phyloP scores from a whole-genome alignment of 176 grass and related monocot genomes.

The Chloris gayana region DNA sequence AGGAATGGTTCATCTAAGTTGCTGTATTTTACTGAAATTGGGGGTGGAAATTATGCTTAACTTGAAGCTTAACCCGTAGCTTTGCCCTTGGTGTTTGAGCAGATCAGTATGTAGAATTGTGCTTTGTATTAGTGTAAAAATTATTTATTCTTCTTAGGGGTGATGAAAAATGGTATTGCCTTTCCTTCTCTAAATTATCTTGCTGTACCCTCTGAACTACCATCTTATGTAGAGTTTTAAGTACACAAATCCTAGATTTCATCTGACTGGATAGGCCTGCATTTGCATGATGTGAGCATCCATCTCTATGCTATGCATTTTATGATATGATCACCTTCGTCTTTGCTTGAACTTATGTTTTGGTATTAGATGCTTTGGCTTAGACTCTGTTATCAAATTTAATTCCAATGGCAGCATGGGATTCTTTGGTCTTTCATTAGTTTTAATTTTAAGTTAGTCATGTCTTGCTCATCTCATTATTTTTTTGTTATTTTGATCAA shows the following conservation, averaged over 20 bases:
- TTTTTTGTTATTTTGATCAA: neutral
- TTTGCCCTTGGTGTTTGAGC: neutral
- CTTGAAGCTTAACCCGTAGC: neutral
- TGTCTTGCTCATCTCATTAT: neutral
- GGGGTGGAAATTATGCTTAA: neutral
- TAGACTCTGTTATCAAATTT: neutral
- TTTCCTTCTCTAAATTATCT: neutral
- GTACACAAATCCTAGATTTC: neutral
- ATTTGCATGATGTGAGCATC: neutral
- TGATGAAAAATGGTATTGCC: neutral
- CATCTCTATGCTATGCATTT: constrained; percentile 6
- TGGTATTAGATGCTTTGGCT: neutral
- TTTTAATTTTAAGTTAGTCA: constrained; percentile 14
- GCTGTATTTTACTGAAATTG: neutral
- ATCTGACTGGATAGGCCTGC: no score
- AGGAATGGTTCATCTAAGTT: neutral
- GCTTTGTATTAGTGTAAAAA: neutral
- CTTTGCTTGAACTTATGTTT: neutral
- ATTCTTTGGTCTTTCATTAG: neutral
- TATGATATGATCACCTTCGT: neutral
- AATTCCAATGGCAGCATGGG: neutral
- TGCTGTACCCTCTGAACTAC: neutral
- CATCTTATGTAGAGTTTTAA: neutral
- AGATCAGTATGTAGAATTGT: neutral
- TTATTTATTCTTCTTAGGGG: neutral